phyloP scores from a whole-genome alignment of 768 basidiomycete species.

The Chalciporus sphaerocephalus region DNA sequence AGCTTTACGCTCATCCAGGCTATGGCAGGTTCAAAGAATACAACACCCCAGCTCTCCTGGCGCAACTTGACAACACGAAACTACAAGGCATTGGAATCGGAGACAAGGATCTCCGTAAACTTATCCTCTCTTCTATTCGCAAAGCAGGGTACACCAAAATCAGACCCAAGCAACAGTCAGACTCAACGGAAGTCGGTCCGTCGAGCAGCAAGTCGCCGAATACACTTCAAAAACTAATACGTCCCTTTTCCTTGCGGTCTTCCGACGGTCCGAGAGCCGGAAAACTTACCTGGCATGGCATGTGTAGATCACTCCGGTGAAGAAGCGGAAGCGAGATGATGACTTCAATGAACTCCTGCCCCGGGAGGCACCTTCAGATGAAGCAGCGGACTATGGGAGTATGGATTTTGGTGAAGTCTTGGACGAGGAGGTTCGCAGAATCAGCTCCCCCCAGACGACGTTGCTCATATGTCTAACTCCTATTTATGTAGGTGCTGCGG shows the following conservation, averaged over 20 bases:
- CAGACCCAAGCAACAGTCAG: constrained; percentile 17
- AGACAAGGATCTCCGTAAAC: constrained; percentile 61
- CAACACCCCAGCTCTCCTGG: constrained; percentile 57
- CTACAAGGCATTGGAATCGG: constrained; percentile 55
- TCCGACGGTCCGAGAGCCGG: background rate
- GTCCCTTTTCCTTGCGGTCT: constrained; percentile 3
- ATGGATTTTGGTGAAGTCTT: constrained; percentile 70
- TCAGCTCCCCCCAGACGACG: background rate
- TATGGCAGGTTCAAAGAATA: constrained; percentile 65
- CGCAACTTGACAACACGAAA: constrained; percentile 54
- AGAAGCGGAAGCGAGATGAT: constrained; percentile 42
- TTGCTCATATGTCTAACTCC: constrained; percentile 1
- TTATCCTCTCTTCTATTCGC: constrained; percentile 53
- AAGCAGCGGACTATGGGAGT: constrained; percentile 47
- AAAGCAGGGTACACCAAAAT: constrained; percentile 54
- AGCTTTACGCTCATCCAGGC: constrained; percentile 9
- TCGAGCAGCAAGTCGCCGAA: constrained; percentile 12
- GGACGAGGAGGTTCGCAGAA: constrained; percentile 59
- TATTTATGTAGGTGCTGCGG: constrained; percentile 47
- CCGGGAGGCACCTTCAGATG: constrained; percentile 43
- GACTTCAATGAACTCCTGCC: constrained; percentile 60
- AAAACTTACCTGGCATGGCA: background rate
- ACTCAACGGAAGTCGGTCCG: constrained; percentile 1
- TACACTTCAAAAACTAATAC: constrained; percentile 32
- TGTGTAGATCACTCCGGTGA: constrained; percentile 45